Conservation (phyloP, 1,284 basidiomycete species). For the Crepidotus sp. region DNA sequence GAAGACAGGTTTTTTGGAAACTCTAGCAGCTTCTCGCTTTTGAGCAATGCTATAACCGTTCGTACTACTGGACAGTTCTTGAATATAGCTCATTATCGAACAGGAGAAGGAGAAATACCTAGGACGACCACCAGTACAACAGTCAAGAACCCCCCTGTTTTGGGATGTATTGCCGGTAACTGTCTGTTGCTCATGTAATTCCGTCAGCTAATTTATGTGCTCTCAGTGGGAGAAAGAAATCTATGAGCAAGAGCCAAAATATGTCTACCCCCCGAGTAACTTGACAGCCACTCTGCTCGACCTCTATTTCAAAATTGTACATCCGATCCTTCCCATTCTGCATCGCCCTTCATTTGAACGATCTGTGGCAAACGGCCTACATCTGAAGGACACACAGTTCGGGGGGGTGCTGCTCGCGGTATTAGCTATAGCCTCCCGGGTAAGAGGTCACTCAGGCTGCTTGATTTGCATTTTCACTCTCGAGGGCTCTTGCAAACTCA, state of each 20-base stretch:
- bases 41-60: constrained; percentile 2
- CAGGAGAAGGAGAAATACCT: constrained; percentile 11
- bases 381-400: constrained; percentile 12
- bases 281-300: constrained; percentile 5
- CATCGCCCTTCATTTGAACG: constrained; percentile 15
- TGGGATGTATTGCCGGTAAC: constrained; percentile 3
- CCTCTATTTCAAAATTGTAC: constrained; percentile 8
- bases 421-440: constrained; percentile 12
- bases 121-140: background rate
- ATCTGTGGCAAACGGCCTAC: constrained; percentile 11
- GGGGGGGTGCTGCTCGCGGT: constrained; percentile 11
- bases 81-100: too few relatives aligned
- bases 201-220: background rate
- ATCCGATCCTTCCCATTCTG: constrained; percentile 12
- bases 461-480: background rate
- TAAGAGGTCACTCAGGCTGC: background rate
- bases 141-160: background rate
- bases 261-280: constrained; percentile 8
- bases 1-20: background rate
- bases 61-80: too few relatives aligned
- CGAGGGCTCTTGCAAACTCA: too few relatives aligned
- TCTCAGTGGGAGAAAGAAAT: constrained; percentile 15
- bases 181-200: background rate
- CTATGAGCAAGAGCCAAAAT: constrained; percentile 6
- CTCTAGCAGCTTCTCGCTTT: constrained; percentile 1